Conservation (phyloP, 2,329 filamentous ascomycete species). For the Trichophyton benhamiae region DNA sequence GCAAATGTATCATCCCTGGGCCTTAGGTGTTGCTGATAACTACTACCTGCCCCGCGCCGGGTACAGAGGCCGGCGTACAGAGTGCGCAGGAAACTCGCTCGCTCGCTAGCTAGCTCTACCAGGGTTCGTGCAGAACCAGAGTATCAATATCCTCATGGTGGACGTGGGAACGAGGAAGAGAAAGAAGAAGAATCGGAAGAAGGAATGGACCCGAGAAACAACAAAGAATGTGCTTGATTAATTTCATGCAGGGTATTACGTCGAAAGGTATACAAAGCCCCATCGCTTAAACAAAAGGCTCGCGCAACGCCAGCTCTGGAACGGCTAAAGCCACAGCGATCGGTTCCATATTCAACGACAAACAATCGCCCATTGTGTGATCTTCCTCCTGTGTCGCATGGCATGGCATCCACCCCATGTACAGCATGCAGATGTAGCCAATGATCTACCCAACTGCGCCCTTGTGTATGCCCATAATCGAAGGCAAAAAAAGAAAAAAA, state of each 20-base stretch:
- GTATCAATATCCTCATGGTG: not conserved
- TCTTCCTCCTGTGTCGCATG: not conserved
- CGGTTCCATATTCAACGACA: not conserved
- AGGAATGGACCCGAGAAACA: not conserved
- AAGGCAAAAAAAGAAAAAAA: not conserved
- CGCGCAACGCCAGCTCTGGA: not conserved
- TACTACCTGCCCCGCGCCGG: not conserved
- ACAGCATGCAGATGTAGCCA: not conserved
- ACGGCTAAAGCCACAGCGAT: not conserved
- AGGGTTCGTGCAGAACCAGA: not conserved
- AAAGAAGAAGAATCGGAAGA: not conserved
- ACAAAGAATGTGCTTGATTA: not conserved
- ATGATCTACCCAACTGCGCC: not conserved
- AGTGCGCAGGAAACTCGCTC: not conserved
- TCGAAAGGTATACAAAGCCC: not conserved
- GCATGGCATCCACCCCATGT: no score
- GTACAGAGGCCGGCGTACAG: not conserved
- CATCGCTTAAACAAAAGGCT: not conserved
- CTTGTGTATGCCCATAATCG: not conserved
- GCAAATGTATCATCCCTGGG: not conserved
- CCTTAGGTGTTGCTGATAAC: not conserved
- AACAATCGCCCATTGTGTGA: not conserved
- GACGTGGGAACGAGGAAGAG: not conserved
- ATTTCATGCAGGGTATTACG: not conserved
- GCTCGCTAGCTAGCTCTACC: not conserved